Conservation (phyloP, 768 basidiomycete species). For the Lyophyllum semitale region DNA sequence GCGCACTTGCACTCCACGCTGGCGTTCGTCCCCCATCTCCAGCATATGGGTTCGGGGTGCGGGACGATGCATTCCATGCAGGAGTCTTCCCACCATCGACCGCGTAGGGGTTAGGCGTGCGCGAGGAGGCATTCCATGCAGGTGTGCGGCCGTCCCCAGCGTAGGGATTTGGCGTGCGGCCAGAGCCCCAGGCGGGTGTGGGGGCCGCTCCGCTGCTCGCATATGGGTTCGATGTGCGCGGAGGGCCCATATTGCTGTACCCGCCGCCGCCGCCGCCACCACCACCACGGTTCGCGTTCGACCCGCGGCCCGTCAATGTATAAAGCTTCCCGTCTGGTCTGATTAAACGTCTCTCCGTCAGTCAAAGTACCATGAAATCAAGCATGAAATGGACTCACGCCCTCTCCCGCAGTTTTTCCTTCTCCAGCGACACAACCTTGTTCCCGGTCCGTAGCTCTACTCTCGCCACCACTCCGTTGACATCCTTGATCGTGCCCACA, state of each 20-base stretch:
- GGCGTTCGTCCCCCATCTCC: conserved; percentile 67
- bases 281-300: conserved; percentile 12
- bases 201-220: conserved; percentile 23
- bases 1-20: conserved; percentile 60
- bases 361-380: conserved; percentile 3
- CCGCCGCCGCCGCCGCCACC: conserved; percentile 17
- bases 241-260: conserved; percentile 10
- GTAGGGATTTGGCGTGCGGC: conserved; percentile 75
- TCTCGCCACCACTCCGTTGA: conserved; percentile 82
- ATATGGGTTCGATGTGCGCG: conserved; percentile 39
- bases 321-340: conserved; percentile 61
- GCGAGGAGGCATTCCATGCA: conserved; percentile 55
- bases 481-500: conserved; percentile 91
- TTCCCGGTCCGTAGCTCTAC: conserved; percentile 91
- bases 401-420: conserved; percentile 72
- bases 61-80: conserved; percentile 62
- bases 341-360: background rate
- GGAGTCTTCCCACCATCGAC: conserved; percentile 58
- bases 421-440: conserved; percentile 86
- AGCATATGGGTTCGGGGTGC: conserved; percentile 73
- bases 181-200: conserved; percentile 26
- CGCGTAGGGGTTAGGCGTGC: conserved; percentile 73
- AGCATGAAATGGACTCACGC: conserved; percentile 49
- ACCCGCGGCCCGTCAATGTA: conserved; percentile 41
- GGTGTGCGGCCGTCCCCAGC: conserved; percentile 56